Percentiles rank a stretch among this genome's conserved stretches.
phyloP scores from a whole-genome alignment of 768 basidiomycete species.

The Amanita muscaria region DNA sequence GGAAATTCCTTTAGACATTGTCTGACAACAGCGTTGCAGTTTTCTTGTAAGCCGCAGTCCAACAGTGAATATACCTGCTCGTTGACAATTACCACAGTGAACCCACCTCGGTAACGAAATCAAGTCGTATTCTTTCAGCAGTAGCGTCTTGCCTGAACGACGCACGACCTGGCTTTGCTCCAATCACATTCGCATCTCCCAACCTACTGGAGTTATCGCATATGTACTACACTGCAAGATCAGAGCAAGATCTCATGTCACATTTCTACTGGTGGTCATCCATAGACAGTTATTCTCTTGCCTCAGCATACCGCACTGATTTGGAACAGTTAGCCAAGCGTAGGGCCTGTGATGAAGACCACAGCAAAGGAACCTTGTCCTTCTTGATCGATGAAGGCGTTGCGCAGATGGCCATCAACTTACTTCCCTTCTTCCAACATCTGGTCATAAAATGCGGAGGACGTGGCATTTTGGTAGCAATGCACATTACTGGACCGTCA shows the following conservation, averaged over 20 bases:
- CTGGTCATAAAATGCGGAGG: slow-evolving; percentile 82
- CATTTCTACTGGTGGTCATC: slow-evolving; percentile 55
- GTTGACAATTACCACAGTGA: slow-evolving; percentile 44
- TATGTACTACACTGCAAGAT: slow-evolving; percentile 42
- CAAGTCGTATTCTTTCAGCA: slow-evolving; percentile 58
- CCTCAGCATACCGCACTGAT: slow-evolving; percentile 55
- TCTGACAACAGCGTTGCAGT: slow-evolving; percentile 30
- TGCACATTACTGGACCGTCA: slow-evolving; percentile 41
- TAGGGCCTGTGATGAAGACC: slow-evolving; percentile 31
- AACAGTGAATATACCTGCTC: neutral
- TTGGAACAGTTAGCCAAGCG: slow-evolving; percentile 50
- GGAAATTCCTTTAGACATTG: neutral
- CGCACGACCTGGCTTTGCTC: slow-evolving; percentile 22
- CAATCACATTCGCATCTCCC: slow-evolving; percentile 71
- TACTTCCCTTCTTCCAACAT: slow-evolving; percentile 80
- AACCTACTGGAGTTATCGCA: slow-evolving; percentile 73
- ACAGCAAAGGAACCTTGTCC: slow-evolving; percentile 36
- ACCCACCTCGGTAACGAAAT: slow-evolving; percentile 87
- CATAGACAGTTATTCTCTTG: slow-evolving; percentile 59
- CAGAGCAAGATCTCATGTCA: slow-evolving; percentile 41
- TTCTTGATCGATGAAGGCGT: slow-evolving; percentile 66
- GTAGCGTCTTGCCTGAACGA: slow-evolving; percentile 30
- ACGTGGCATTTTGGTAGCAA: slow-evolving; percentile 53
- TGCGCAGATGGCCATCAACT: slow-evolving; percentile 70
- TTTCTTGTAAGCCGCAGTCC: slow-evolving; percentile 53